Conservation (phyloP, 352 stramenopile species). For the Phytophthora palmivora region DNA sequence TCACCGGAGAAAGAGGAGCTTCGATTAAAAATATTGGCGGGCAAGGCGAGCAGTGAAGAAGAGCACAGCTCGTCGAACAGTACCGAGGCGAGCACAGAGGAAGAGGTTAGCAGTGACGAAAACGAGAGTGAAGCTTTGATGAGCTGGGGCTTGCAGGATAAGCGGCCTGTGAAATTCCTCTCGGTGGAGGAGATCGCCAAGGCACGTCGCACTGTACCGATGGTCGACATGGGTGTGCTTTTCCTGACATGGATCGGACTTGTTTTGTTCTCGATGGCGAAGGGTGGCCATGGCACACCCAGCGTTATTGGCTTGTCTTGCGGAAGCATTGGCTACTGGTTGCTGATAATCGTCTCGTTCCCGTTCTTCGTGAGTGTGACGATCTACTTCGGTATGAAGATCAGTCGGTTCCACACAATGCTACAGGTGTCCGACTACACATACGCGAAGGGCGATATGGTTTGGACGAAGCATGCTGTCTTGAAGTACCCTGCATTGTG, state of each 20-base stretch:
- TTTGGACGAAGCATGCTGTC: conserved; percentile 92
- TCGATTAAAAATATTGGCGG: conserved; percentile 49
- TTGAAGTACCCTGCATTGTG: conserved; percentile 85
- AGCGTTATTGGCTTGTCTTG: conserved; percentile 79
- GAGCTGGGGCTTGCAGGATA: conserved; percentile 52
- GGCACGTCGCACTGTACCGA: conserved; percentile 58
- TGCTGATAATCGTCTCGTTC: conserved; percentile 64
- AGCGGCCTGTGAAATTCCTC: conserved; percentile 29
- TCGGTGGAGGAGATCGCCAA: conserved; percentile 65
- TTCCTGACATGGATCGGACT: conserved; percentile 83
- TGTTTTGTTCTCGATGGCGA: conserved; percentile 80
- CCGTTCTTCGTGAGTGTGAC: conserved; percentile 77
- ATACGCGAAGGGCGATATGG: conserved; percentile 96
- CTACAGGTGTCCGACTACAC: conserved; percentile 82
- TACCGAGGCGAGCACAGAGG: conserved; percentile 46
- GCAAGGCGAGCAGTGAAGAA: conserved; percentile 31
- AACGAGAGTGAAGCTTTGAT: conserved; percentile 70
- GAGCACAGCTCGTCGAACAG: conserved; percentile 35
- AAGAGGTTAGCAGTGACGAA: conserved; percentile 49
- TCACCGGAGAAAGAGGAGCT: conserved; percentile 33
- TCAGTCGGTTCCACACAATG: conserved; percentile 64
- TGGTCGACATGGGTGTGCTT: conserved; percentile 68
- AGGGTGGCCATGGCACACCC: conserved; percentile 76
- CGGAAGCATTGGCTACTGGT: conserved; percentile 74
- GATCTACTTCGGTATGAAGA: conserved; percentile 80